These are phyloP conservation scores for Opeltia flavorubescens DNA, from an alignment of 495 filamentous ascomycete species.

Conservation along the genomic window DNA sequence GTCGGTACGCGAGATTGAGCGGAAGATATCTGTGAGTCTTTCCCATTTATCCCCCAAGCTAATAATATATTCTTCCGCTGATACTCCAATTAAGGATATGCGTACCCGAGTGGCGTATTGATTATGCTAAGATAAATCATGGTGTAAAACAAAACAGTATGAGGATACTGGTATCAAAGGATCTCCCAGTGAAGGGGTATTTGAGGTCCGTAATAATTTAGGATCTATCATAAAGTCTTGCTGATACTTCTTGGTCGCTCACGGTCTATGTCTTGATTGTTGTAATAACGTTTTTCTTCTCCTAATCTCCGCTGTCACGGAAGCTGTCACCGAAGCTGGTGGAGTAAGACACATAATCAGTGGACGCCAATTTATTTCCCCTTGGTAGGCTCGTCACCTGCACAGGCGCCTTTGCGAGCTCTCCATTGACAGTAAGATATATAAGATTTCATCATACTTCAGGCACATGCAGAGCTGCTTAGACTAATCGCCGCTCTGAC, in stretches of 20 bases:
- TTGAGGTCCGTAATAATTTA: no score
- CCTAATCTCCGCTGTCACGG: not conserved
- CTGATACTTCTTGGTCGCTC: not conserved
- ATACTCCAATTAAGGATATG: conserved; percentile 50
- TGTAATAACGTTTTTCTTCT: conserved; percentile 10
- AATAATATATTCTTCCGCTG: conserved; percentile 6
- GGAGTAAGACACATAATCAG: no score
- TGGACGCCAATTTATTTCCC: no score
- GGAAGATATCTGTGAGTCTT: conserved; percentile 73
- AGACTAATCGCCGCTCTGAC: no score
- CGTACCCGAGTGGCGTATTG: conserved; percentile 76
- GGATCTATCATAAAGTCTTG: conserved; percentile 1
- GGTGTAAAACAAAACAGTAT: not conserved
- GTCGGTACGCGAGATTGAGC: conserved; percentile 79
- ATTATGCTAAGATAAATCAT: not conserved
- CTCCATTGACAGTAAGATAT: no score
- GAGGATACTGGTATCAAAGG: conserved; percentile 1
- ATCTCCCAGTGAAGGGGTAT: no score
- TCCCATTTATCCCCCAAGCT: not conserved
- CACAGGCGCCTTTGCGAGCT: no score
- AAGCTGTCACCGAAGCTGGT: no score
- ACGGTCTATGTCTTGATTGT: conserved; percentile 17
- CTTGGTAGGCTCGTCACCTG: no score
- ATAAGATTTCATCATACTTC: no score
- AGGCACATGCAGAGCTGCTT: no score